Evolutionary conservation across 495 filamentous ascomycete species (phyloP).

Genomic region (Penicillium odoratum): DNA sequence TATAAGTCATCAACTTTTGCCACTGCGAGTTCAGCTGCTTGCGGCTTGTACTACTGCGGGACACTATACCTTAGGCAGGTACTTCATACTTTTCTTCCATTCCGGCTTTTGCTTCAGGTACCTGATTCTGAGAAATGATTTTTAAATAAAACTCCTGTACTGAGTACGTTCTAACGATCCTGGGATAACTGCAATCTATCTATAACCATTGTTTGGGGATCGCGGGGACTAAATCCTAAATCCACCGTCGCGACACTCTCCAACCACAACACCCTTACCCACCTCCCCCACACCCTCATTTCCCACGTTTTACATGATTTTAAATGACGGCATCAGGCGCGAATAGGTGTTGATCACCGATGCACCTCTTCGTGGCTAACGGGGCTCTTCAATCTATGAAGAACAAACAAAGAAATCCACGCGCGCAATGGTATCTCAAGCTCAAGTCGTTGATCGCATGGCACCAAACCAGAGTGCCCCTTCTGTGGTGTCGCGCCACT

Average conservation of each 20-base stretch:
- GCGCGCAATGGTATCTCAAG: conserved; percentile 68
- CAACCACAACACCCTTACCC: not conserved
- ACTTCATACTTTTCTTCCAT: not conserved
- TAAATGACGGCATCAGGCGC: conserved; percentile 18
- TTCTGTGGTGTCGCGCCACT: conserved; percentile 63
- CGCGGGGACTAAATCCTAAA: not conserved
- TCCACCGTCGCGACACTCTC: conserved; percentile 2
- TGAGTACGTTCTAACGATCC: not conserved
- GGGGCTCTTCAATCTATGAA: not conserved
- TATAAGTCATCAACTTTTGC: conserved; percentile 7
- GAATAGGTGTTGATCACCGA: conserved; percentile 27
- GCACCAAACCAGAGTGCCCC: conserved; percentile 51
- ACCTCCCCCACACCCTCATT: conserved; percentile 2
- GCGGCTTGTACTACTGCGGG: not conserved
- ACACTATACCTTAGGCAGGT: too few species aligned
- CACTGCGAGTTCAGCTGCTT: conserved; percentile 23
- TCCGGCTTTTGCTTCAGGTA: not conserved
- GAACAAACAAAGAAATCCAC: conserved; percentile 1
- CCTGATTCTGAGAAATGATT: not conserved
- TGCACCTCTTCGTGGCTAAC: conserved; percentile 5
- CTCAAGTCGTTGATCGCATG: conserved; percentile 59
- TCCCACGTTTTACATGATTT: conserved; percentile 6
- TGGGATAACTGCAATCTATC: conserved; percentile 4
- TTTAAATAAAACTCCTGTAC: too few species aligned
- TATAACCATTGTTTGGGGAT: conserved; percentile 1